Evolutionary conservation across 2,329 filamentous ascomycete species (phyloP), one percentile per base, ranked within the genome.

Genomic region (Claviceps capensis): DNA sequence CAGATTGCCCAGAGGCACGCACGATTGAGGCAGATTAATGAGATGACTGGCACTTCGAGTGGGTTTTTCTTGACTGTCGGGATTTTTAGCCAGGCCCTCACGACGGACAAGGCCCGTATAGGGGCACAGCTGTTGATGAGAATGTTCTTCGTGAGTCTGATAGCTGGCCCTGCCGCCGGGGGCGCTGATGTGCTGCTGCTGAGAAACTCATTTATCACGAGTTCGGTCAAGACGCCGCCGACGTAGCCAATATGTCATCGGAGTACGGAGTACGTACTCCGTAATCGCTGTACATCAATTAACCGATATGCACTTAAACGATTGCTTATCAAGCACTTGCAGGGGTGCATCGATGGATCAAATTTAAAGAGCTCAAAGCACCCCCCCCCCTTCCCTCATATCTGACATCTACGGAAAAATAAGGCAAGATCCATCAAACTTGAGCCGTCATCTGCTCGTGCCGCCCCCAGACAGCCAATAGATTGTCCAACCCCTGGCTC

Each of bases 41-140:
- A 56, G 47, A 55, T 56, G 51, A 52, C 48, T 8, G 55, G 53
- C n/a, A 56, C 55, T 1, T 55, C 55, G 16, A 55, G 55, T 34
- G 55, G 55, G 6, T 56, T 55, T 34, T 56, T 56, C 49, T 41
- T 56, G 49, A 47, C 51, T 6, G 34, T 48, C 2, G 53, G 49
- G 1, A 36, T 55, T 22, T 45, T 53, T 13, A 40, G 23, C 19
- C 49, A 41, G 3, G 26, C 4, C 6, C 49, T 55, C 1, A 41
- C 50, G 30, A 23, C 37, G 3, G 30, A 17, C 0, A 14, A 41
- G 4, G 19, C 3, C 3, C 45, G 11, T 8, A 9, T 55, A 46
- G 51, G 49, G 16, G 19, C n/a, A 19, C 11, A 36, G 8, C 26
- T 53, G 2, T n/a, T 52, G 26, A 14, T 14, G 2, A 52, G 53